Conservation (phyloP, 2,329 filamentous ascomycete genomes). For the Aspergillus sp. region DNA sequence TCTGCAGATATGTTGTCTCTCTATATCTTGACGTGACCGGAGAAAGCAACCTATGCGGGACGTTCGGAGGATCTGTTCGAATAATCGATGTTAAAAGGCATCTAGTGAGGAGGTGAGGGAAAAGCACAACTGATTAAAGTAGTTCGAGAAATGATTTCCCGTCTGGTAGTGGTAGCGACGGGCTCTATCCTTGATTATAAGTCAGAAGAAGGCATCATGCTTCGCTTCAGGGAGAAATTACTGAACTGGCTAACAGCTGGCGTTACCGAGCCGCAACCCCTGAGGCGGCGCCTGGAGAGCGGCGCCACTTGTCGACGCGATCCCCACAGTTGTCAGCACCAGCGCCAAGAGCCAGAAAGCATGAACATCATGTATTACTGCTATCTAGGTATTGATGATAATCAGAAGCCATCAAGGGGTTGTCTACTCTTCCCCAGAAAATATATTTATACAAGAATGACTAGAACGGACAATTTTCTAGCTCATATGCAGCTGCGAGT, state of each 20-base stretch:
- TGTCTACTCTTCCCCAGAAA: not conserved
- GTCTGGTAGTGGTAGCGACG: constrained; percentile 11
- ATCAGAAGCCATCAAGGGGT: not conserved
- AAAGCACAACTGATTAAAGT: constrained; percentile 15
- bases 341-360: constrained; percentile 21
- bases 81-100: constrained; percentile 21
- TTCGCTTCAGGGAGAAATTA: constrained; percentile 21
- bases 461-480: not conserved
- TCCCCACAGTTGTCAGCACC: constrained; percentile 21
- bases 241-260: constrained; percentile 32
- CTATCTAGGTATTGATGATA: not conserved
- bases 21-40: constrained; percentile 10
- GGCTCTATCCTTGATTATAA: constrained; percentile 2
- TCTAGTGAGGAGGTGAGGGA: constrained; percentile 27
- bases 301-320: constrained; percentile 26
- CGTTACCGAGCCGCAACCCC: constrained; percentile 35
- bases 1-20: constrained; percentile 1
- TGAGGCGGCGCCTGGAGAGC: constrained; percentile 28
- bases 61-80: constrained; percentile 8
- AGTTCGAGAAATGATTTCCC: constrained; percentile 10
- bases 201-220: constrained; percentile 17
- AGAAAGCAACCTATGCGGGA: constrained; percentile 23
- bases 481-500: not conserved
- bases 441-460: not conserved
- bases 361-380: not conserved